A percentile compares a stretch with the other conserved stretches of the same genome.
phyloP scores from a whole-genome alignment of 371 early-diverging fungal species.

The Mucor circinelloides region DNA sequence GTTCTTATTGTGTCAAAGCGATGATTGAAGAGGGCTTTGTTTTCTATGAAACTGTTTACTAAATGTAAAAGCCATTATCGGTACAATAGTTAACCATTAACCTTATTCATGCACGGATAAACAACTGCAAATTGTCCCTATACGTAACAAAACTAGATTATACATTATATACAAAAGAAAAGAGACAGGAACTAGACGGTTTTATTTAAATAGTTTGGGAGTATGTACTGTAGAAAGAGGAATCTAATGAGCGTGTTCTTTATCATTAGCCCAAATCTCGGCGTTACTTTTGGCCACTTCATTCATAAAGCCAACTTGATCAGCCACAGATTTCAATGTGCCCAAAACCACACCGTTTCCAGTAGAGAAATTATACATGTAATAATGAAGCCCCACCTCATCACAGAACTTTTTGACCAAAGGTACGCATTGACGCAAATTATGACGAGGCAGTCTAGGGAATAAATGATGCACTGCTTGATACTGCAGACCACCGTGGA shows the following conservation, averaged over 20 bases:
- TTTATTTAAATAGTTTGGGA: not conserved
- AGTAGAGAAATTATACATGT: slow-evolving; percentile 70
- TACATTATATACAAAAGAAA: not conserved
- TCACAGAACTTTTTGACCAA: slow-evolving; percentile 76
- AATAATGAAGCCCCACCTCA: slow-evolving; percentile 69
- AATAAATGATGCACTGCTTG: slow-evolving; percentile 96
- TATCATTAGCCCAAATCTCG: slow-evolving; percentile 32
- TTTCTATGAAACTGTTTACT: not conserved
- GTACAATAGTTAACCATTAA: not conserved
- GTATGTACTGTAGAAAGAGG: not conserved
- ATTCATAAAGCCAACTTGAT: slow-evolving; percentile 67
- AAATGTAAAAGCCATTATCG: not conserved
- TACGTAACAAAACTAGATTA: too few species aligned
- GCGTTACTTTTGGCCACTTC: slow-evolving; percentile 63
- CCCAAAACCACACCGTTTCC: slow-evolving; percentile 73
- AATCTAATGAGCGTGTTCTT: not conserved
- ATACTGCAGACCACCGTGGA: slow-evolving; percentile 96
- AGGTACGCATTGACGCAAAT: slow-evolving; percentile 75
- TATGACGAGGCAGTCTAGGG: slow-evolving; percentile 91
- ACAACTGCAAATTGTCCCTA: too few species aligned
- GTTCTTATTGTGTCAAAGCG: too few species aligned
- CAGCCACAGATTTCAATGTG: slow-evolving; percentile 69
- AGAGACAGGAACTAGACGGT: not conserved
- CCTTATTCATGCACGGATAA: not conserved
- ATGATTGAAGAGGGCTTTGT: not conserved